Evolutionary conservation across 2,329 filamentous ascomycete genomes (phyloP).

Genomic region (Teratosphaeria zuluensis): DNA sequence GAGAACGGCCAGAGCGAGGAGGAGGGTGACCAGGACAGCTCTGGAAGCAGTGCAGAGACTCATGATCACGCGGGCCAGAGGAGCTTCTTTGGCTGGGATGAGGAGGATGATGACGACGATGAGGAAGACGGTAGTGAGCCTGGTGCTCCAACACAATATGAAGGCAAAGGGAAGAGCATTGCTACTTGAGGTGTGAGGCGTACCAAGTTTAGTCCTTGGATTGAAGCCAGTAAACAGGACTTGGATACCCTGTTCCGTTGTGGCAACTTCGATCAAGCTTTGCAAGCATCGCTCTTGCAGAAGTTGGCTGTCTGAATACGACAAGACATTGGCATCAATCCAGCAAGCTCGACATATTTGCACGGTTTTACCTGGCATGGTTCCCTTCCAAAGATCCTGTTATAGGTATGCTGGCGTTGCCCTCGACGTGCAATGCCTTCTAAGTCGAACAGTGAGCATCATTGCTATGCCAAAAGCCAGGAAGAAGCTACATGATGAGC

Average conservation of each 20-base stretch:
- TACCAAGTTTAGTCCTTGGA: not conserved
- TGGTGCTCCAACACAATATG: constrained; percentile 11
- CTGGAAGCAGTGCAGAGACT: constrained; percentile 20
- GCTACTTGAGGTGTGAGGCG: not conserved
- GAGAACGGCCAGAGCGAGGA: constrained; percentile 32
- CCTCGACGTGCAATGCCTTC: no score
- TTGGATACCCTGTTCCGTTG: not conserved
- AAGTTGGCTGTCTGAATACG: no score
- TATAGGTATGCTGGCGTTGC: no score
- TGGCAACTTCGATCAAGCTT: no score
- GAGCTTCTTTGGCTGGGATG: constrained; percentile 67
- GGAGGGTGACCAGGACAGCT: constrained; percentile 22
- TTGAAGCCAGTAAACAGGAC: not conserved
- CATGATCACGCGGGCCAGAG: constrained; percentile 30
- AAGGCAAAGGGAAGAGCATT: constrained; percentile 28
- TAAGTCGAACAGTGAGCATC: no score
- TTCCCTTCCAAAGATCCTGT: no score
- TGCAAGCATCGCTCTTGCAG: no score
- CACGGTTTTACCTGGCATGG: no score
- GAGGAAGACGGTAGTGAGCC: constrained; percentile 32
- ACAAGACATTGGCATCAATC: no score
- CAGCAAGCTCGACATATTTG: no score
- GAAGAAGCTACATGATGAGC: no score
- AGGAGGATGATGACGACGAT: constrained; percentile 50
- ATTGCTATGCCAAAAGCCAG: no score